A percentile compares a stretch with the other conserved stretches of the same genome.
phyloP scores from a whole-genome alignment of 1,284 basidiomycete species.

The Puccinia brachypodii region DNA sequence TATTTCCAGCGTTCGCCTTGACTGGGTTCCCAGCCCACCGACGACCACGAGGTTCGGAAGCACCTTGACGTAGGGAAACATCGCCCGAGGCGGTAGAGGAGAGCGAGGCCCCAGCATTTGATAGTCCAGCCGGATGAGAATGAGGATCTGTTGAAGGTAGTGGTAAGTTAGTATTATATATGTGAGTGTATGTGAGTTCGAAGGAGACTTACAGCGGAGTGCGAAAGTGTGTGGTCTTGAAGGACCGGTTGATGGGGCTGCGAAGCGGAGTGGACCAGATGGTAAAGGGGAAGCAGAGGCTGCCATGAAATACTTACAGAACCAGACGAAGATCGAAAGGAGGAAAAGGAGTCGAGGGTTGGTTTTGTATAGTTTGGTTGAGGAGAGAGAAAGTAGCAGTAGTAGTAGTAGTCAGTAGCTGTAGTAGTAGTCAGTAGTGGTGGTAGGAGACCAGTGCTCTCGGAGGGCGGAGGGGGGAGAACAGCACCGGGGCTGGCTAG shows the following conservation, averaged over 20 bases:
- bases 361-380: too few relatives aligned
- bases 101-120: constrained; percentile 36
- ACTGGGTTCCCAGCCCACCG: constrained; percentile 35
- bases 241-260: not conserved
- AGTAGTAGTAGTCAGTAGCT: too few relatives aligned
- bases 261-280: constrained; percentile 43
- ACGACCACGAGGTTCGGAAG: constrained; percentile 29
- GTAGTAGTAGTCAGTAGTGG: too few relatives aligned
- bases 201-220: constrained; percentile 32
- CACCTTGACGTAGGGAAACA: constrained; percentile 34
- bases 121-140: constrained; percentile 36
- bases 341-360: not conserved
- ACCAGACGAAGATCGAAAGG: not conserved
- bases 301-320: constrained; percentile 28
- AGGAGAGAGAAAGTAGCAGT: too few relatives aligned
- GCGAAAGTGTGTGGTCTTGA: constrained; percentile 37
- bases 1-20: not conserved
- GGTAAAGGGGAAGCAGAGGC: constrained; percentile 27
- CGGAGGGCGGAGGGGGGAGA: too few relatives aligned
- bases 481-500: too few relatives aligned
- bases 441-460: too few relatives aligned
- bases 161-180: not conserved
- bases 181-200: not conserved
- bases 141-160: constrained; percentile 23
- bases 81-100: constrained; percentile 46